Conservation (phyloP, 441 rosid genomes). For the Erysimum cheiri region DNA sequence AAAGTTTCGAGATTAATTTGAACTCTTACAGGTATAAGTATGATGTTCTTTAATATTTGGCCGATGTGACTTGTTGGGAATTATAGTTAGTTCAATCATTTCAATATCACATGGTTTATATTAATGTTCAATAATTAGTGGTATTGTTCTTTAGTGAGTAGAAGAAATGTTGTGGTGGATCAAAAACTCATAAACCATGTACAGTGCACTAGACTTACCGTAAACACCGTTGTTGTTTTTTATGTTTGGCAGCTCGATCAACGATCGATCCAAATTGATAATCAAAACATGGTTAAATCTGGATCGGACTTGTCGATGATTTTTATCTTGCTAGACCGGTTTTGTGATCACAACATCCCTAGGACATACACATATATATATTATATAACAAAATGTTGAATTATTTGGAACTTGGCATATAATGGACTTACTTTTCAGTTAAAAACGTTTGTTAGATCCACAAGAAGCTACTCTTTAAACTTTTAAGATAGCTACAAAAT, state of each 20-base stretch:
- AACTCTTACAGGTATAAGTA: not conserved
- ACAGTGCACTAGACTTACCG: not conserved
- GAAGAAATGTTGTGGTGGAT: not conserved
- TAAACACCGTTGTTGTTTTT: not conserved
- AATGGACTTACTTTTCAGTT: not conserved
- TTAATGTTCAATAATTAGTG: conserved; percentile 15
- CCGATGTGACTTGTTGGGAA: conserved; percentile 26
- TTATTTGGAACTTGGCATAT: not conserved
- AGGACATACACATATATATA: not conserved
- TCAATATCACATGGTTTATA: conserved; percentile 24
- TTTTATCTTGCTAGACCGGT: not conserved
- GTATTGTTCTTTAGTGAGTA: conserved; percentile 8
- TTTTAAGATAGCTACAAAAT: not conserved
- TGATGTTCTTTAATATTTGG: conserved; percentile 19
- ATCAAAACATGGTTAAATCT: not conserved
- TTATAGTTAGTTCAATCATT: conserved; percentile 9
- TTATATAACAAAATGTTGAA: conserved; percentile 4
- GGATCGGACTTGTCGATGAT: not conserved
- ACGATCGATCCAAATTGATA: not conserved
- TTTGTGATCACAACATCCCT: not conserved
- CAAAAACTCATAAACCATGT: not conserved
- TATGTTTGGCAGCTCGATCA: not conserved
- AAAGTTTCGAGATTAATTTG: conserved; percentile 8
- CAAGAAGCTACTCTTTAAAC: not conserved
- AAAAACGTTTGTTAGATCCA: not conserved